Conservation (phyloP, 2,329 filamentous ascomycete species). For the Coleophoma cylindrospora region DNA sequence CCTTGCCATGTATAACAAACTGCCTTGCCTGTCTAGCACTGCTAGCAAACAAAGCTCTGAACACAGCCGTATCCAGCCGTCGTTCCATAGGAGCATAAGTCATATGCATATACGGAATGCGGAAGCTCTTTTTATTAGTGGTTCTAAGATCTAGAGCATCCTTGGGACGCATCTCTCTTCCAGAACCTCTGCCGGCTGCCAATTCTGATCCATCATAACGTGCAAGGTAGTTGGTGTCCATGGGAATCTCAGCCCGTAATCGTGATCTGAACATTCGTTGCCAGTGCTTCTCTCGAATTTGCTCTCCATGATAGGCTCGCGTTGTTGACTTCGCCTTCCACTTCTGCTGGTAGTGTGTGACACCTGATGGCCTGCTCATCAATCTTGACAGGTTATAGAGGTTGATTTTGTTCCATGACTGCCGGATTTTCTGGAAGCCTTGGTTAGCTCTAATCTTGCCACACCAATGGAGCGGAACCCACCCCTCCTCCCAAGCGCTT, state of each 20-base stretch:
- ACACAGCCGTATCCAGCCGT: slow-evolving; percentile 89
- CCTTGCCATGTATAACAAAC: slow-evolving; percentile 87
- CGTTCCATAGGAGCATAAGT: slow-evolving; percentile 87
- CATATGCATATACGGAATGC: slow-evolving; percentile 94
- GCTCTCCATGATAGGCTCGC: slow-evolving; percentile 89
- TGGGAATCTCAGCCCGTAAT: slow-evolving; percentile 77
- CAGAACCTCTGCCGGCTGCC: slow-evolving; percentile 79
- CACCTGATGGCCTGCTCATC: slow-evolving; percentile 34
- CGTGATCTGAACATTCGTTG: slow-evolving; percentile 84
- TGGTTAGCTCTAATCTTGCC: neutral
- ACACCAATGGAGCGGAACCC: slow-evolving; percentile 1
- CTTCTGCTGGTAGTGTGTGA: slow-evolving; percentile 97
- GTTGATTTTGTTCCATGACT: slow-evolving; percentile 97
- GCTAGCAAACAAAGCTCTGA: slow-evolving; percentile 88
- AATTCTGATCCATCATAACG: slow-evolving; percentile 75
- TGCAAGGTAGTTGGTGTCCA: slow-evolving; percentile 78
- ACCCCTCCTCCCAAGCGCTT: slow-evolving; percentile 53
- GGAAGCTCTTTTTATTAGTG: slow-evolving; percentile 30
- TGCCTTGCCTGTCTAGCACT: slow-evolving; percentile 90
- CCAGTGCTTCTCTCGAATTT: slow-evolving; percentile 91
- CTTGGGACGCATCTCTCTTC: slow-evolving; percentile 29
- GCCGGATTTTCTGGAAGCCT: slow-evolving; percentile 73
- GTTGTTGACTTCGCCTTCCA: slow-evolving; percentile 83
- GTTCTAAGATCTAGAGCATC: slow-evolving; percentile 10
- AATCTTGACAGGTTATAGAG: slow-evolving; percentile 77